Percentiles rank a stretch among this genome's conserved stretches.
These are phyloP conservation scores for Metschnikowia kofuensis DNA, from an alignment of 805 yeast species.

Conservation along the genomic window DNA sequence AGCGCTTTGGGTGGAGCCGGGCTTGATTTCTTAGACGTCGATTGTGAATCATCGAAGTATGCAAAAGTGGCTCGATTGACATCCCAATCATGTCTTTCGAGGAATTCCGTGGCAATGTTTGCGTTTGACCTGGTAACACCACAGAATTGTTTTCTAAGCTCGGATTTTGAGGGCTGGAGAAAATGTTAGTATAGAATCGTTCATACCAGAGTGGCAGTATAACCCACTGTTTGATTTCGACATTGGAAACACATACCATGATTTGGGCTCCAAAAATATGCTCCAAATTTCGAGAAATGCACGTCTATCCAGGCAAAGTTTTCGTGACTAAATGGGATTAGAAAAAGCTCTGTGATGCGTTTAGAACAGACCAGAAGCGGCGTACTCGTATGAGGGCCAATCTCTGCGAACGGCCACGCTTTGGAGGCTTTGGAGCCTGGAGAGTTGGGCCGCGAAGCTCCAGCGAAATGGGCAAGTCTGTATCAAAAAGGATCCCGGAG, in stretches of 20 bases:
- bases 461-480: no score
- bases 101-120: slow-evolving; percentile 34
- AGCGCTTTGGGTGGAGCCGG: slow-evolving; percentile 15
- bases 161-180: slow-evolving; percentile 8
- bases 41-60: slow-evolving; percentile 20
- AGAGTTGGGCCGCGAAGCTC: no score
- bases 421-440: no score
- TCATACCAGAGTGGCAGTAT: background rate
- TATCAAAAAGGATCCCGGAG: no score
- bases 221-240: background rate
- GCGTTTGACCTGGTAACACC: slow-evolving; percentile 39
- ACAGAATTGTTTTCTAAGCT: slow-evolving; percentile 32
- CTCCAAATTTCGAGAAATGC: no score
- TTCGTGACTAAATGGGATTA: no score
- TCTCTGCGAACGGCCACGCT: no score
- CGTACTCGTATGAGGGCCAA: no score
- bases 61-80: slow-evolving; percentile 31
- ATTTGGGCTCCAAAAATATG: no score
- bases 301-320: no score
- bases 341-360: no score
- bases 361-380: no score
- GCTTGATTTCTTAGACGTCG: background rate
- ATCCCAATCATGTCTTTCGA: slow-evolving; percentile 30
- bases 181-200: slow-evolving; percentile 4
- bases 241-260: slow-evolving; percentile 4